phyloP scores from a whole-genome alignment of 1,139 yeast genomes.

The Taphrina flavorubra region DNA sequence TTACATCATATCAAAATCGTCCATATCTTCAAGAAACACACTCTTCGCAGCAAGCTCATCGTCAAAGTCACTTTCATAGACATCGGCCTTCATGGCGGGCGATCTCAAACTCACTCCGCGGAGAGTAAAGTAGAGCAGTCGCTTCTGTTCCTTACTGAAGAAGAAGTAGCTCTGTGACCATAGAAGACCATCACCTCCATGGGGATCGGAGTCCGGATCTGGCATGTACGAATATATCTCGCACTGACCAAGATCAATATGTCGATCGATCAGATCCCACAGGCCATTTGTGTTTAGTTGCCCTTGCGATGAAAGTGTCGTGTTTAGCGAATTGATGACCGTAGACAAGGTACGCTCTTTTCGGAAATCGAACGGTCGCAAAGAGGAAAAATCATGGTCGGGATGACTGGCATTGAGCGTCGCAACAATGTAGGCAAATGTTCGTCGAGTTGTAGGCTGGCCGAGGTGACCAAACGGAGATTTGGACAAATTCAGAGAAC shows the following conservation, averaged over 20 bases:
- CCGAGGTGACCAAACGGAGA: constrained; percentile 96
- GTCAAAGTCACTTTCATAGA: constrained; percentile 35
- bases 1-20: constrained; percentile 26
- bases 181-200: constrained; percentile 62
- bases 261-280: constrained; percentile 87
- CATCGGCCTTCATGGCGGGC: constrained; percentile 29
- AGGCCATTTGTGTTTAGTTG: constrained; percentile 62
- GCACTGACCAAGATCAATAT: constrained; percentile 68
- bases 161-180: constrained; percentile 96
- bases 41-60: constrained; percentile 32
- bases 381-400: constrained; percentile 87
- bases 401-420: constrained; percentile 92
- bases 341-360: constrained; percentile 60
- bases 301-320: constrained; percentile 71
- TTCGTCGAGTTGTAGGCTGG: constrained; percentile 79
- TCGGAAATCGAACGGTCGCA: constrained; percentile 84
- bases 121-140: constrained; percentile 83
- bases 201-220: constrained; percentile 41
- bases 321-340: constrained; percentile 76
- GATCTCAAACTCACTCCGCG: constrained; percentile 50
- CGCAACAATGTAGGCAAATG: constrained; percentile 88
- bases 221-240: constrained; percentile 41
- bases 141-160: constrained; percentile 84
- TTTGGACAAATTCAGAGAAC: constrained; percentile 47
- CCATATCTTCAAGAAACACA: constrained; percentile 37